Percentiles rank a stretch among this genome's conserved stretches.
Evolutionary conservation across 345 rosid species (phyloP).

Genomic region (Eucalyptus marginata): DNA sequence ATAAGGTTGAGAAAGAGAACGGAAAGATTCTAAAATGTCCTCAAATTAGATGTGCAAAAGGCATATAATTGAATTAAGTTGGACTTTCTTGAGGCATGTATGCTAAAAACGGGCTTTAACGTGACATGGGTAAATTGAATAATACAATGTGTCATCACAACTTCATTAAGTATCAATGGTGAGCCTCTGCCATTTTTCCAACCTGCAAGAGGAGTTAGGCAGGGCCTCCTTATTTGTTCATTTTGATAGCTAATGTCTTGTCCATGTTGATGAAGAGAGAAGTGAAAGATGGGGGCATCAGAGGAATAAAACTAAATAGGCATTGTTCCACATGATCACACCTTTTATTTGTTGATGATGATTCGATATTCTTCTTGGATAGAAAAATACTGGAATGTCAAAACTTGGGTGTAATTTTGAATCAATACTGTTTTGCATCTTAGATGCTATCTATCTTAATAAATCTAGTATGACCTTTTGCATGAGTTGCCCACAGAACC

Average conservation of each 20-base stretch:
- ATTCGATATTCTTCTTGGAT: background rate
- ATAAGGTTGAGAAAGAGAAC: background rate
- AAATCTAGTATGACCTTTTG: background rate
- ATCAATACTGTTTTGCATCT: fast-evolving
- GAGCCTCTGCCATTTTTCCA: background rate
- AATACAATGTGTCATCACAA: background rate
- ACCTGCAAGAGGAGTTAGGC: background rate
- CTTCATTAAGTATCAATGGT: background rate
- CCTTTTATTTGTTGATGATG: background rate
- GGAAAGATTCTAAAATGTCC: background rate
- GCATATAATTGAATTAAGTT: background rate
- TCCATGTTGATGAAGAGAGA: background rate
- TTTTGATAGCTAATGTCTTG: background rate
- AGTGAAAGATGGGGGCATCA: background rate
- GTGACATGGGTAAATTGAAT: background rate
- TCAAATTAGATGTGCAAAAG: background rate
- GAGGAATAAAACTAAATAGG: background rate
- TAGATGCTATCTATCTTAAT: fast-evolving
- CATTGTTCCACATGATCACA: background rate
- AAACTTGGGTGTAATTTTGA: background rate
- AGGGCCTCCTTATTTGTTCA: background rate
- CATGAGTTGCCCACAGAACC: background rate
- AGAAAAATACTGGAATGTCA: fast-evolving
- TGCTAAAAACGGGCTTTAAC: background rate
- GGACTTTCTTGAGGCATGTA: background rate